Evolutionary conservation across 345 rosid species (phyloP), one percentile per base, ranked within the genome.

Genomic region (Brassica nigra): DNA sequence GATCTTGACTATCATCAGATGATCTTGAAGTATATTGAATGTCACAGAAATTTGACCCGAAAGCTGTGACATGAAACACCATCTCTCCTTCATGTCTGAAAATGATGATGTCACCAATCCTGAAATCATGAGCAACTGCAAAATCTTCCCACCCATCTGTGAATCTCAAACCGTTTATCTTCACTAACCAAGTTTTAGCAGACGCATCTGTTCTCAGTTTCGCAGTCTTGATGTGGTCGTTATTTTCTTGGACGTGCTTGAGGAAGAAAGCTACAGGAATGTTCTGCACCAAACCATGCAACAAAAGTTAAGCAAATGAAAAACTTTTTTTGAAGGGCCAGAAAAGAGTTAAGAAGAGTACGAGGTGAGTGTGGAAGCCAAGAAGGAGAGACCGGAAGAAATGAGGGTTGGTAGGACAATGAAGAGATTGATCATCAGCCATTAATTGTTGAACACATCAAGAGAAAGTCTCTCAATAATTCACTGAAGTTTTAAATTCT

Each of bases 321-420:
- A 3, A 16, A 71, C 0, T 28, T 12, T 14, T 54, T 31, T 47
- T 58, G 15, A 2, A 5, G 34, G 0, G 65, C 54, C 8, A 64
- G 67, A 37, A 62, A 8, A 27, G 49, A 80, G 70, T 9, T 42
- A 3, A 42, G 49, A 2, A 74, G 61, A 57, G 66, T 80, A 80
- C 79, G 7, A 80, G 71, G 28, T 74, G 79, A 54, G 61, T 69
- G 34, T 58, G 71, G 76, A 69, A 62, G 71, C 39, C 72, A 6
- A 68, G 54, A 80, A 74, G 79, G 62, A 80, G 49, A 75, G 83
- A 76, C 9, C 69, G 10, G 52, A 80, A 75, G 76, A 80, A 80
- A 75, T 80, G 83, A 16, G 71, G 72, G 0, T 69, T 80, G 12
- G 0, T 68, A 0, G 64, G 78, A 62, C 74, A 44, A 42, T 20